Evolutionary conservation across 805 yeast species (phyloP).

Genomic region (Priceomyces castillae): DNA sequence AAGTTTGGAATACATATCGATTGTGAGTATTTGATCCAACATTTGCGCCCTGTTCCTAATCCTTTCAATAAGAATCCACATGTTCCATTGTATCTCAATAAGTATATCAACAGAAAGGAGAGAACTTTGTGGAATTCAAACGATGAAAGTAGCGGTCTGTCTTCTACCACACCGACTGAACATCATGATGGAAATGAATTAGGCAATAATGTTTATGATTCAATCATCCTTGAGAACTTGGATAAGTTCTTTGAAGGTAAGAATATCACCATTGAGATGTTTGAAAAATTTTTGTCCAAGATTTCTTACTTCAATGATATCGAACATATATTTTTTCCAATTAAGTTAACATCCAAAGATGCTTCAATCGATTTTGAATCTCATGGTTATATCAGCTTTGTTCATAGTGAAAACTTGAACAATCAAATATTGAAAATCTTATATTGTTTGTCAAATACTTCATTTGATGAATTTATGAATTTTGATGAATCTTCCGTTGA

Average conservation of each 20-base stretch:
- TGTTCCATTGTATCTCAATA: conserved; percentile 50
- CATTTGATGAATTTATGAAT: conserved; percentile 44
- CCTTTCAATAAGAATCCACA: conserved; percentile 25
- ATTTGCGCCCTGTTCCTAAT: conserved; percentile 16
- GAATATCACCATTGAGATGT: conserved; percentile 41
- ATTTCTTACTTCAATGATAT: conserved; percentile 49
- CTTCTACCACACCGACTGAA: not conserved
- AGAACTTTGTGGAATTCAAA: conserved; percentile 42
- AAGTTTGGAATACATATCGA: conserved; percentile 34
- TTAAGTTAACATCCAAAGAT: conserved; percentile 18
- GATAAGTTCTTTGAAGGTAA: conserved; percentile 47
- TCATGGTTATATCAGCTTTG: conserved; percentile 55
- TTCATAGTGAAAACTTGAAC: conserved; percentile 24
- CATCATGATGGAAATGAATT: conserved; percentile 7
- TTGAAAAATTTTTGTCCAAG: conserved; percentile 36
- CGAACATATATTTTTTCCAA: conserved; percentile 53
- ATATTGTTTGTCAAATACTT: conserved; percentile 45
- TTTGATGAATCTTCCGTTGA: conserved; percentile 15
- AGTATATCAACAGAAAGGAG: conserved; percentile 64
- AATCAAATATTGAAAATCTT: conserved; percentile 49
- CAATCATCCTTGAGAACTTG: conserved; percentile 41
- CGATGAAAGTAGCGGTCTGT: not conserved
- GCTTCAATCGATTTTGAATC: conserved; percentile 29
- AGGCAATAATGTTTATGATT: conserved; percentile 19
- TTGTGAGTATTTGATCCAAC: conserved; percentile 25